Evolutionary conservation across 202 grass and related monocot genomes (phyloP), one percentile per base, ranked within the genome.

Genomic region (Cymbopogon flexuosus): DNA sequence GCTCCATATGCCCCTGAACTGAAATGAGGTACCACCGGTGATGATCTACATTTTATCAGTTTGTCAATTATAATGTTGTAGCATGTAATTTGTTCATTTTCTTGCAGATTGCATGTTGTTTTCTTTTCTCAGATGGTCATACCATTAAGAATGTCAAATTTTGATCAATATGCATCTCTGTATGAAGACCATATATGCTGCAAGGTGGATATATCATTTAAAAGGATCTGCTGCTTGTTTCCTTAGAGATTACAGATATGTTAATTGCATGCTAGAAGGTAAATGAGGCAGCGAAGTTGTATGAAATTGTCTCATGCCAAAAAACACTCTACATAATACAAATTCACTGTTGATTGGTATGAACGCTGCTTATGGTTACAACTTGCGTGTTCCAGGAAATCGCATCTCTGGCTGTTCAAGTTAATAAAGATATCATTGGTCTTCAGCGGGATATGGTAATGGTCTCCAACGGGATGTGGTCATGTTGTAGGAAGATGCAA

Each of bases 1-100:
- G 92, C 92, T 88, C 90, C 87, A 72, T 99, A 84, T 81, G 83
- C 90, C 52, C 96, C 92, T 75, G 73, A 91, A 73, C 83, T 99
- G 79, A 95, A 99, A 85, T 97, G 83, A 97, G 64, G 86, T 84
- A 78, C 35, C 41, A 5, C 33, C 29, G 49, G 9, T 18, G 66
- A 45, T 23, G 31, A 39, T 65, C 1, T 51, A 10, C 70, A 64
- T 59, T 16, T 73, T 34, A 37, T 87, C 19, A 83, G 37, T 15
- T 35, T 61, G 16, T 22, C 0, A 80, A 41, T 31, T 52, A 61
- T 10, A 39, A 11, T 62, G 34, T 41, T 84, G 24, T 65, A 81
- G 34, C 2, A 30, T 66, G 65, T 51, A 51, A 74, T 45, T 23
- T 75, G 15, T 45, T 43, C 10, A 45, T 57, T 84, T 19, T 60